Evolutionary conservation across 352 stramenopile genomes (phyloP).

Genomic region (Pythium chondricola): DNA sequence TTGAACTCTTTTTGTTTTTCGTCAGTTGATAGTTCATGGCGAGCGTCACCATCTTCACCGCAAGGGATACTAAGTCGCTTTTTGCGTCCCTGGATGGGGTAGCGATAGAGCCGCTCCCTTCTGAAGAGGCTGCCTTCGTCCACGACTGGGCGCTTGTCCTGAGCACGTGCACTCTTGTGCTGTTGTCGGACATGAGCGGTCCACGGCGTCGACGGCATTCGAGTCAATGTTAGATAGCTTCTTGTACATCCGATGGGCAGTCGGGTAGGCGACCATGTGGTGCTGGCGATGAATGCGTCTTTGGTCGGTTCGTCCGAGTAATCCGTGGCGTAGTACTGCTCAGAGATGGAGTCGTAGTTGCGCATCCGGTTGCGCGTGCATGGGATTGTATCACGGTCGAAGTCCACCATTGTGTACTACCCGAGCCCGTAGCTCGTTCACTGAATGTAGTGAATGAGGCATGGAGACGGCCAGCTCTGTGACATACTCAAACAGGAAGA

Average conservation of each 20-base stretch:
- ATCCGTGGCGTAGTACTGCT: conserved; percentile 40
- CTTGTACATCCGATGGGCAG: conserved; percentile 5
- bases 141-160: conserved; percentile 35
- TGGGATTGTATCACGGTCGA: conserved; percentile 40
- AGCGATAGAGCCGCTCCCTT: not conserved
- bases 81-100: not conserved
- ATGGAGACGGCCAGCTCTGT: conserved; percentile 70
- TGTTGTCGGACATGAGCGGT: conserved; percentile 1
- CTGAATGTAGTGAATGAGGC: conserved; percentile 67
- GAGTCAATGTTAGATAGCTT: conserved; percentile 10
- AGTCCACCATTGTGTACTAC: conserved; percentile 72
- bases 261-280: conserved; percentile 7
- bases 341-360: conserved; percentile 62
- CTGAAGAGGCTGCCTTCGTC: conserved; percentile 19
- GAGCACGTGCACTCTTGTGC: conserved; percentile 26
- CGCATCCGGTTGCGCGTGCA: conserved; percentile 77
- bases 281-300: conserved; percentile 22
- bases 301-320: conserved; percentile 25
- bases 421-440: conserved; percentile 79
- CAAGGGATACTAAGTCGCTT: not conserved
- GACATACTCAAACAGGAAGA: conserved; percentile 82
- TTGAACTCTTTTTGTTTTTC: too few species aligned
- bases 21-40: not conserved
- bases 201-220: conserved; percentile 6
- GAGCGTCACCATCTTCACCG: not conserved